Percentiles rank a stretch among this genome's conserved stretches.
These are phyloP conservation scores for Heterobasidion irregulare DNA, from an alignment of 1,284 basidiomycete genomes.

Conservation along the genomic window DNA sequence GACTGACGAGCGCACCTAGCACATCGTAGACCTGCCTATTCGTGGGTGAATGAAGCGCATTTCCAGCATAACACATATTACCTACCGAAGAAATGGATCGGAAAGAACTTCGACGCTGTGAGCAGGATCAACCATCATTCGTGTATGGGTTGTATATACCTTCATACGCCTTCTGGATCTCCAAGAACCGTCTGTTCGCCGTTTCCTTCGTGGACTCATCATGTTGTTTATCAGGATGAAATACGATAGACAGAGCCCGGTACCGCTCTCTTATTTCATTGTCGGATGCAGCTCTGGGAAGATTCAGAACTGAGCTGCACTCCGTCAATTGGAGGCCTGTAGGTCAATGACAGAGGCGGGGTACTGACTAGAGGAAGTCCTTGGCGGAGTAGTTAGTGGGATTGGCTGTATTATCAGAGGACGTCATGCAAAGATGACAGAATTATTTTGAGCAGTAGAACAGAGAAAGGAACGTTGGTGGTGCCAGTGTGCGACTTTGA, in stretches of 20 bases:
- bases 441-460: too few species aligned
- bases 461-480: too few species aligned
- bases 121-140: slow-evolving; percentile 5
- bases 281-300: slow-evolving; percentile 54
- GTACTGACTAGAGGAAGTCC: slow-evolving; percentile 14
- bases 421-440: too few species aligned
- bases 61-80: slow-evolving; percentile 8
- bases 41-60: slow-evolving; percentile 8
- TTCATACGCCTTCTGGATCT: slow-evolving; percentile 76
- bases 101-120: slow-evolving; percentile 47
- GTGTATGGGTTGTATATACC: slow-evolving; percentile 27
- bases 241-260: slow-evolving; percentile 63
- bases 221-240: slow-evolving; percentile 81
- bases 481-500: too few species aligned
- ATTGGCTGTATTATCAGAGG: too few species aligned
- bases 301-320: slow-evolving; percentile 56
- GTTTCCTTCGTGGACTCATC: slow-evolving; percentile 46
- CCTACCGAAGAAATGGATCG: slow-evolving; percentile 64
- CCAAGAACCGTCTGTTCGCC: slow-evolving; percentile 60
- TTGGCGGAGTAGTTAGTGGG: background rate
- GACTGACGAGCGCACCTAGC: slow-evolving; percentile 38
- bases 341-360: background rate
- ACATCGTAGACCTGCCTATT: slow-evolving; percentile 61
- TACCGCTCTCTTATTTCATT: slow-evolving; percentile 69
- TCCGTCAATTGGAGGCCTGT: background rate